Percentiles rank a stretch among this genome's conserved stretches.
These are phyloP conservation scores for Podospora pseudopauciseta DNA, from an alignment of 495 filamentous ascomycete genomes.

Conservation along the genomic window DNA sequence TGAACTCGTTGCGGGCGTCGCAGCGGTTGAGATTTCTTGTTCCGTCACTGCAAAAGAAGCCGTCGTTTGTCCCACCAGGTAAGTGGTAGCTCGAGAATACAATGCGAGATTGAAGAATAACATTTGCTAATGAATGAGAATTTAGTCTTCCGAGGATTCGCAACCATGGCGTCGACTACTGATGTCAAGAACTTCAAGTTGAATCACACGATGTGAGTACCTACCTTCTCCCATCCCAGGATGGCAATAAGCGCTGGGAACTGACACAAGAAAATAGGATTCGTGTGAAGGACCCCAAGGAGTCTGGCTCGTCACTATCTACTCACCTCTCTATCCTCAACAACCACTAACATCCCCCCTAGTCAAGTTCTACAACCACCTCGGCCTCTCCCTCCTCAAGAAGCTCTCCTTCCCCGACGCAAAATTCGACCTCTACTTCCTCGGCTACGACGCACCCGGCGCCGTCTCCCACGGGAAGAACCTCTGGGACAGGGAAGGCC, in stretches of 20 bases:
- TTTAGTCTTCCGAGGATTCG: constrained; percentile 21
- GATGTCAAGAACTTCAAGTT: constrained; percentile 81
- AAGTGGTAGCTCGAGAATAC: not conserved
- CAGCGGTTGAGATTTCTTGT: constrained; percentile 19
- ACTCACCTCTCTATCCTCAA: not conserved
- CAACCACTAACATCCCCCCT: not conserved
- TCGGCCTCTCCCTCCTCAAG: constrained; percentile 81
- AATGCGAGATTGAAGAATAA: not conserved
- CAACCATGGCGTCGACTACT: constrained; percentile 66
- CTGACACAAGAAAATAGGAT: constrained; percentile 56
- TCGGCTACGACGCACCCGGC: constrained; percentile 63
- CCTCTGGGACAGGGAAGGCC: constrained; percentile 79
- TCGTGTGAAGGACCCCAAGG: constrained; percentile 89
- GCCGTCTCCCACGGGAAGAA: constrained; percentile 58
- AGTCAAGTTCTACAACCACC: constrained; percentile 93
- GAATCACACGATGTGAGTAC: constrained; percentile 70
- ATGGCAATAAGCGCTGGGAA: constrained; percentile 17
- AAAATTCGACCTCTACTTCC: constrained; percentile 88
- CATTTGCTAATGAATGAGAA: not conserved
- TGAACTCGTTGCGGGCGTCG: constrained; percentile 23
- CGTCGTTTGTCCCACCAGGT: constrained; percentile 9
- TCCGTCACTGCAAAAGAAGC: constrained; percentile 9
- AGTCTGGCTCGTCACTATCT: constrained; percentile 52
- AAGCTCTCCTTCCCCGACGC: constrained; percentile 67
- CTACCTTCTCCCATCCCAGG: not conserved